Evolutionary conservation across 768 basidiomycete species (phyloP).

Genomic region (Nevesoporus exiguus): DNA sequence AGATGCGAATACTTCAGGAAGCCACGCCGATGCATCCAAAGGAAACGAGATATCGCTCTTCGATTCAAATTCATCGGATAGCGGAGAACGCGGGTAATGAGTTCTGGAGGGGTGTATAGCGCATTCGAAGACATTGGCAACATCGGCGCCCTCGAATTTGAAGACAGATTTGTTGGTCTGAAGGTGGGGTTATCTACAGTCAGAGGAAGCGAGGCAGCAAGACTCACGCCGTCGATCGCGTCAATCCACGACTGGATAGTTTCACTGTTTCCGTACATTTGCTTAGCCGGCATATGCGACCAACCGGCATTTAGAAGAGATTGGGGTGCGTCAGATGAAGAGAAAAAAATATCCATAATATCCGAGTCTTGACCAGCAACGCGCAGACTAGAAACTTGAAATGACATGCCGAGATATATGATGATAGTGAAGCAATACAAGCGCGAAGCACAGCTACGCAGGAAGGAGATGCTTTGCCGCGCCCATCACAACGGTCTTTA

Average conservation of each 20-base stretch:
- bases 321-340: slow-evolving; percentile 9
- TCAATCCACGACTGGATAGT: slow-evolving; percentile 29
- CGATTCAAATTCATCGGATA: slow-evolving; percentile 22
- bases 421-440: slow-evolving; percentile 8
- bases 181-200: not conserved
- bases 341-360: slow-evolving; percentile 8
- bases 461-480: slow-evolving; percentile 1
- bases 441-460: slow-evolving; percentile 31
- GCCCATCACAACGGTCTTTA: slow-evolving; percentile 19
- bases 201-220: not conserved
- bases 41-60: slow-evolving; percentile 17
- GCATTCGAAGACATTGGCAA: slow-evolving; percentile 11
- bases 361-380: slow-evolving; percentile 30
- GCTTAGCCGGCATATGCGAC: slow-evolving; percentile 9
- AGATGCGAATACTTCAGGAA: slow-evolving; percentile 12
- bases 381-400: slow-evolving; percentile 16
- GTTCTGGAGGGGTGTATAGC: slow-evolving; percentile 18
- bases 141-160: not conserved
- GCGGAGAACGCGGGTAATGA: slow-evolving; percentile 15
- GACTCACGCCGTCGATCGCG: slow-evolving; percentile 22
- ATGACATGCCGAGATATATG: slow-evolving; percentile 18
- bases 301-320: slow-evolving; percentile 3
- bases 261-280: slow-evolving; percentile 24
- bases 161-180: slow-evolving; percentile 17
- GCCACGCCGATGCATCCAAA: slow-evolving; percentile 19